Evolutionary conservation across 202 grass and related monocot genomes (phyloP).

Genomic region (Zizania palustris): DNA sequence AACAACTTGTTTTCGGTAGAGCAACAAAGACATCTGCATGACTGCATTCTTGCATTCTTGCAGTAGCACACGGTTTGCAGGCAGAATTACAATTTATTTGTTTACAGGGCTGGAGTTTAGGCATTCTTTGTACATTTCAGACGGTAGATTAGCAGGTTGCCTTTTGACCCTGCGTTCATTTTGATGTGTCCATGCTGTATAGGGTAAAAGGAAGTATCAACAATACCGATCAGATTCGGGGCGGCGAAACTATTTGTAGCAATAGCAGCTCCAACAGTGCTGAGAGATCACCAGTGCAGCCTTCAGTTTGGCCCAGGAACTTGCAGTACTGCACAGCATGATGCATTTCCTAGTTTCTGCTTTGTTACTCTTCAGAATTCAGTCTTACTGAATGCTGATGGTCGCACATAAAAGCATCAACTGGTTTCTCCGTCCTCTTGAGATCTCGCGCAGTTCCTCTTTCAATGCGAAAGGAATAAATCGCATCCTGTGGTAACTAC

Average conservation of each 20-base stretch:
- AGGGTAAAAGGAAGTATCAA: slow-evolving; percentile 36
- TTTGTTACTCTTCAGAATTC: background rate
- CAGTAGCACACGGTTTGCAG: slow-evolving; percentile 1
- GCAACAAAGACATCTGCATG: background rate
- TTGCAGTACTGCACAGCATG: background rate
- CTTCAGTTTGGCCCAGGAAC: background rate
- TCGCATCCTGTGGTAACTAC: slow-evolving; percentile 1
- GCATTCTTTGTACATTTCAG: slow-evolving; percentile 47
- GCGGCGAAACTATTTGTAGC: slow-evolving; percentile 42
- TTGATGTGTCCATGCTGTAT: slow-evolving; percentile 34
- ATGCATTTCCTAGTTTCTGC: background rate
- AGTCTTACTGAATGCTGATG: background rate
- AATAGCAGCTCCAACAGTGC: background rate
- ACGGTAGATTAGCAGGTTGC: slow-evolving; percentile 31
- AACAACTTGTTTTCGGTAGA: background rate
- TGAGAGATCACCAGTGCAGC: slow-evolving; percentile 20
- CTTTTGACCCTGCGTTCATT: slow-evolving; percentile 2
- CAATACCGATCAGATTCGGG: slow-evolving; percentile 23
- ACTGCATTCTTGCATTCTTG: slow-evolving; percentile 3
- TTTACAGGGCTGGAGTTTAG: slow-evolving; percentile 36
- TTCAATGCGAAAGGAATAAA: background rate
- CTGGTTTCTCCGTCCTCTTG: background rate
- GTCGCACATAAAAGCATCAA: background rate
- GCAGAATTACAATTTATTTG: slow-evolving; percentile 3
- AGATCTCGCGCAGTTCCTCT: background rate